phyloP scores from a whole-genome alignment of 1,284 basidiomycete species.

The Papiliotrema laurentii region DNA sequence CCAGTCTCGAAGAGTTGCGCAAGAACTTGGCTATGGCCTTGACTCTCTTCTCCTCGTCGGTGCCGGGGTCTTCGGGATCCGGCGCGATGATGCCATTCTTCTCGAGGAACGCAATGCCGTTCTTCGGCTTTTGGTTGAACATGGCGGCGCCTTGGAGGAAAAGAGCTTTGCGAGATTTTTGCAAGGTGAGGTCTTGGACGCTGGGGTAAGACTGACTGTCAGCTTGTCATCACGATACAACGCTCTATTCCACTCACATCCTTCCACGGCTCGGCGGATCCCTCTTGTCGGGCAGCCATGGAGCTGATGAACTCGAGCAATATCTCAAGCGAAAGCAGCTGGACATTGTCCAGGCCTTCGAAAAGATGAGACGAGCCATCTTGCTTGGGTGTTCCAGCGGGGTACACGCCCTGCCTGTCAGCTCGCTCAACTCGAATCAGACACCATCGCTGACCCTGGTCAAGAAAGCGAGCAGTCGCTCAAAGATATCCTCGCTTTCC shows the following conservation, averaged over 20 bases:
- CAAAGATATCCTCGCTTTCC: conserved; percentile 94
- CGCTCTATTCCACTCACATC: conserved; percentile 1
- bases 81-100: conserved; percentile 71
- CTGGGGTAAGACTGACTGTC: conserved; percentile 53
- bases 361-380: conserved; percentile 50
- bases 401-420: conserved; percentile 64
- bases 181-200: conserved; percentile 60
- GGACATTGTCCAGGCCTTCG: conserved; percentile 66
- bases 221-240: background rate
- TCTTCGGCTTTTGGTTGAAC: conserved; percentile 96
- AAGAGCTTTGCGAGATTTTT: conserved; percentile 81
- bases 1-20: conserved; percentile 76
- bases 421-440: background rate
- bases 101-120: conserved; percentile 82
- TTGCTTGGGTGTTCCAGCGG: conserved; percentile 45
- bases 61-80: conserved; percentile 26
- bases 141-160: conserved; percentile 77
- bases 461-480: conserved; percentile 83
- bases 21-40: conserved; percentile 67
- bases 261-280: conserved; percentile 64
- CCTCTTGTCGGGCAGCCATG: conserved; percentile 75
- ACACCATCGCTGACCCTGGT: conserved; percentile 56
- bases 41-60: conserved; percentile 39
- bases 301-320: conserved; percentile 80
- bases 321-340: conserved; percentile 85